A percentile compares a stretch with the other conserved stretches of the same genome.
Evolutionary conservation across 2,329 filamentous ascomycete genomes (phyloP).

Genomic region (Cercospora canescens): DNA sequence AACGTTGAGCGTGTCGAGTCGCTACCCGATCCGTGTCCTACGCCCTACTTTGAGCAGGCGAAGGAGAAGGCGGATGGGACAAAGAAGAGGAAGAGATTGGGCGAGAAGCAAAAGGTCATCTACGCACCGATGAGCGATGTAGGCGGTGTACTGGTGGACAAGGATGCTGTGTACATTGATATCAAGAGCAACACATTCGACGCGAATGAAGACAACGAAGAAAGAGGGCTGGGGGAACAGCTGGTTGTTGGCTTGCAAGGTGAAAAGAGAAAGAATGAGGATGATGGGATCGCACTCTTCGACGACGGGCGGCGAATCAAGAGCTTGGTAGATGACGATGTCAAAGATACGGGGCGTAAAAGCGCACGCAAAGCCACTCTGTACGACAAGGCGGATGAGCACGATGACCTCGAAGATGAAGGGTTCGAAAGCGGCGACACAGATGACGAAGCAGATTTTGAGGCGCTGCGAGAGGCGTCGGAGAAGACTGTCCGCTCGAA

Average conservation of each 20-base stretch:
- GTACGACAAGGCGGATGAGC: conserved; percentile 51
- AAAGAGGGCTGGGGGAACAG: conserved; percentile 91
- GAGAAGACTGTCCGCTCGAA: conserved; percentile 52
- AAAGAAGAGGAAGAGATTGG: conserved; percentile 73
- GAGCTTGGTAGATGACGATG: conserved; percentile 52
- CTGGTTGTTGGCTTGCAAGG: conserved; percentile 87
- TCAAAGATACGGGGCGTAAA: conserved; percentile 32
- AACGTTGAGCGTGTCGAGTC: conserved; percentile 81
- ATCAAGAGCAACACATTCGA: conserved; percentile 72
- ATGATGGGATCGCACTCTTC: conserved; percentile 84
- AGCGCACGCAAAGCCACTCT: conserved; percentile 53
- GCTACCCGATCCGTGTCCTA: conserved; percentile 92
- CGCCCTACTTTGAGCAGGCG: conserved; percentile 85
- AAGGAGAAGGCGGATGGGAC: conserved; percentile 83
- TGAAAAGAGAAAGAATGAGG: conserved; percentile 78
- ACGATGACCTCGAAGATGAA: conserved; percentile 52
- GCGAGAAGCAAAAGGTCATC: conserved; percentile 94
- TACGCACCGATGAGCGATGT: conserved; percentile 99
- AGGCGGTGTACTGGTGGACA: conserved; percentile 91
- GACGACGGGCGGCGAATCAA: conserved; percentile 70
- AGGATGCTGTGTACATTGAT: conserved; percentile 91
- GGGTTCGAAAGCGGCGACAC: conserved; percentile 48
- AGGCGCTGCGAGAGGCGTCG: conserved; percentile 44
- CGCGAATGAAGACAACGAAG: conserved; percentile 61
- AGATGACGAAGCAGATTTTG: conserved; percentile 57